phyloP scores from a whole-genome alignment of 2,329 filamentous ascomycete species.

The Fusarium verticillioides region DNA sequence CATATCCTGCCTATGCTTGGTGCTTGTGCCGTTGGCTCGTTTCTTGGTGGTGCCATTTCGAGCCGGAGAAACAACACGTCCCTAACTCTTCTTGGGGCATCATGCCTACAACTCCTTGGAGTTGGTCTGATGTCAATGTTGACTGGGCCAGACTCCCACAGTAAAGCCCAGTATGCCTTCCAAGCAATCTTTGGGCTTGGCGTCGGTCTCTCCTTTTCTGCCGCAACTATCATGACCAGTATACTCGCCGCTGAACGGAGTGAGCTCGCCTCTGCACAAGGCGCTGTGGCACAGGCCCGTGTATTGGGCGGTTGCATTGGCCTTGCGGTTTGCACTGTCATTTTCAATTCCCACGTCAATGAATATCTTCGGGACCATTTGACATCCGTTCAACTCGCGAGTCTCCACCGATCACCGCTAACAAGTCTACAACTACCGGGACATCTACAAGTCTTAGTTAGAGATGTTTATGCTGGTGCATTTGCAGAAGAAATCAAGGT shows the following conservation, averaged over 20 bases:
- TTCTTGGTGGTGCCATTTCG: conserved; percentile 64
- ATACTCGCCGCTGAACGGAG: conserved; percentile 59
- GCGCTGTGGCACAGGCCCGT: conserved; percentile 68
- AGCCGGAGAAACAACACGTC: conserved; percentile 65
- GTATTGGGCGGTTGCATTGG: conserved; percentile 70
- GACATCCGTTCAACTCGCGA: conserved; percentile 52
- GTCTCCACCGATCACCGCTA: conserved; percentile 58
- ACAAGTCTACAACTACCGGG: conserved; percentile 50
- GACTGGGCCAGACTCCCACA: conserved; percentile 45
- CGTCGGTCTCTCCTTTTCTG: conserved; percentile 67
- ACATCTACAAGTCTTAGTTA: conserved; percentile 50
- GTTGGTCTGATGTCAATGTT: conserved; percentile 62
- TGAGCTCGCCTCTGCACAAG: conserved; percentile 68
- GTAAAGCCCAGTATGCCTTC: conserved; percentile 62
- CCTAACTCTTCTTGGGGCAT: conserved; percentile 60
- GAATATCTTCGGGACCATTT: conserved; percentile 51
- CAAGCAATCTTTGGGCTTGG: conserved; percentile 68
- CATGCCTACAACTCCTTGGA: conserved; percentile 64
- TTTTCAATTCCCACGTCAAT: conserved; percentile 62
- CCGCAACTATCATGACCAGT: conserved; percentile 67
- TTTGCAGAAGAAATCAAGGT: conserved; percentile 60
- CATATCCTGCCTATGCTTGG: conserved; percentile 69
- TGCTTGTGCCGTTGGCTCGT: conserved; percentile 66
- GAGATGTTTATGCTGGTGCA: conserved; percentile 56
- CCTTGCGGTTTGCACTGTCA: conserved; percentile 67